phyloP scores from a whole-genome alignment of 2,329 filamentous ascomycete species.

The Neodidymelliopsis sp. region DNA sequence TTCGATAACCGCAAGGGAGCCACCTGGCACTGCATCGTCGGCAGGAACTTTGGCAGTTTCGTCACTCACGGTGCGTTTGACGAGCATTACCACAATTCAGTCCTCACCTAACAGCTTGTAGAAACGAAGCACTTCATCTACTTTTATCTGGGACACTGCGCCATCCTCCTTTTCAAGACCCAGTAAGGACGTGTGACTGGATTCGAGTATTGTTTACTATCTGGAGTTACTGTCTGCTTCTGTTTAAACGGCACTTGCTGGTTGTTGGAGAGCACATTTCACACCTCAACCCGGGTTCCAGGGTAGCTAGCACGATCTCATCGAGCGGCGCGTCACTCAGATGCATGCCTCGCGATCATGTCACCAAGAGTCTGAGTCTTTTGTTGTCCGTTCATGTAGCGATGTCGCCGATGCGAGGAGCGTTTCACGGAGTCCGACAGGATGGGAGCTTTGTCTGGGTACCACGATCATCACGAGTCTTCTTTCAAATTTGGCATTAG shows the following conservation, averaged over 20 bases:
- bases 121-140: constrained; percentile 99
- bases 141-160: constrained; percentile 98
- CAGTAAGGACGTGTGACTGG: constrained; percentile 64
- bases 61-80: constrained; percentile 84
- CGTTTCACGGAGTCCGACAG: constrained; percentile 7
- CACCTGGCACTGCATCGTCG: constrained; percentile 99
- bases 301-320: not conserved
- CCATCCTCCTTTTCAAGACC: constrained; percentile 98
- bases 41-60: constrained; percentile 98
- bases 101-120: constrained; percentile 52
- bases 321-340: no score
- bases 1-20: constrained; percentile 97
- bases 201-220: constrained; percentile 5
- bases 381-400: constrained; percentile 2
- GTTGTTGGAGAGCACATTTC: constrained; percentile 7
- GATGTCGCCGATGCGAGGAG: not conserved
- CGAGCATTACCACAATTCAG: no score
- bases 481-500: not conserved
- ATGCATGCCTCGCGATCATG: not conserved
- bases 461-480: constrained; percentile 35
- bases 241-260: constrained; percentile 1
- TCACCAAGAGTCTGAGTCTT: not conserved
- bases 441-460: constrained; percentile 18
- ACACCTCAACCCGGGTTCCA: constrained; percentile 15
- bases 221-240: constrained; percentile 8